Percentiles rank a stretch among this genome's conserved stretches.
Conservation (phyloP, 352 stramenopile species). For the Phytopythium mirpurense region DNA sequence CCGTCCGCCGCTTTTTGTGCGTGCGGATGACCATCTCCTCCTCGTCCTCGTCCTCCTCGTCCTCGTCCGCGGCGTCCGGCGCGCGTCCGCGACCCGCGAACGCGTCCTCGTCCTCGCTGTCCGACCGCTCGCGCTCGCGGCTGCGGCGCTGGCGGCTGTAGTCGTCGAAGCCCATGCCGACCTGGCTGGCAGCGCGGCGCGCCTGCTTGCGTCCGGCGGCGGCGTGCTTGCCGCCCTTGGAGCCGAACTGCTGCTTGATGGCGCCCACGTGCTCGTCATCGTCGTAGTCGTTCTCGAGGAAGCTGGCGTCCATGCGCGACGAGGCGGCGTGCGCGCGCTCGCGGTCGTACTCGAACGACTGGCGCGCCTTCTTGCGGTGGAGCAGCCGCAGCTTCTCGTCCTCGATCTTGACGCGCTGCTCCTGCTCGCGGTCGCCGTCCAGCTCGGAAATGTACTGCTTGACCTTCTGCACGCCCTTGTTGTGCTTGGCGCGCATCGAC, state of each 20-base stretch:
- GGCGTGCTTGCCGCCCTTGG: conserved; percentile 37
- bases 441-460: conserved; percentile 86
- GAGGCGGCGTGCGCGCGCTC: conserved; percentile 35
- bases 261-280: conserved; percentile 79
- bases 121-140: conserved; percentile 53
- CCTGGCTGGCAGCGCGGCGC: conserved; percentile 33
- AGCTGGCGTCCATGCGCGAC: conserved; percentile 74
- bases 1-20: conserved; percentile 77
- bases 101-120: conserved; percentile 58
- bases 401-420: conserved; percentile 82
- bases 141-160: conserved; percentile 42
- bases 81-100: neutral
- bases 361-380: conserved; percentile 82
- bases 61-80: conserved; percentile 37
- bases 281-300: conserved; percentile 84
- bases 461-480: conserved; percentile 83
- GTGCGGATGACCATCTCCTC: conserved; percentile 68
- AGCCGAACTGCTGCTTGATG: conserved; percentile 83
- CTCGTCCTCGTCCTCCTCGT: conserved; percentile 73
- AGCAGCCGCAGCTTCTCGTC: conserved; percentile 79
- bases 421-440: conserved; percentile 75
- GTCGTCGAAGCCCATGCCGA: conserved; percentile 76
- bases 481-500: conserved; percentile 87
- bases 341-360: conserved; percentile 77
- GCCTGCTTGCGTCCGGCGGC: conserved; percentile 17